These are phyloP conservation scores for Helicosporidium sp. DNA, from an alignment of 139 green algal genomes.

Conservation along the genomic window DNA sequence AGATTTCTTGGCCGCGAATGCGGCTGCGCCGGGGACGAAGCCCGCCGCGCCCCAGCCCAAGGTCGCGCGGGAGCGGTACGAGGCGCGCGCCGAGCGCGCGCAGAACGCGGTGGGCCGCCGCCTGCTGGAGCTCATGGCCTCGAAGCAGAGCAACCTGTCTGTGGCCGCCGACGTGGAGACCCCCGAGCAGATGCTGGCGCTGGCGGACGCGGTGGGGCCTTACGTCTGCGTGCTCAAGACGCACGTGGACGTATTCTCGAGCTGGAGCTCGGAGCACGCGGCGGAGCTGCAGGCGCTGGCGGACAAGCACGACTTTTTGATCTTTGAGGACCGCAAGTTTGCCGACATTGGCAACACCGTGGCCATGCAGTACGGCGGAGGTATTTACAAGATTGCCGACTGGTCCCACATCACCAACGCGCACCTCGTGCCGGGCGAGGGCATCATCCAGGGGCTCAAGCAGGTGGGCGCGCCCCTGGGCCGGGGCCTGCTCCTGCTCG, in stretches of 20 bases:
- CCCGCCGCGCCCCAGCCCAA: conserved; percentile 15
- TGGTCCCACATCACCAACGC: conserved; percentile 96
- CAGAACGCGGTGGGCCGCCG: conserved; percentile 42
- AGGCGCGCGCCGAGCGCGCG: conserved; percentile 41
- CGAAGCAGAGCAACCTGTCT: conserved; percentile 88
- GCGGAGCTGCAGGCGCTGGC: conserved; percentile 42
- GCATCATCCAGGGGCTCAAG: conserved; percentile 94
- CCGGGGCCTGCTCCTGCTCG: conserved; percentile 57
- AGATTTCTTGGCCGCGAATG: conserved; percentile 75
- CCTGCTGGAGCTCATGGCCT: conserved; percentile 76
- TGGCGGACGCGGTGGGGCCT: conserved; percentile 77
- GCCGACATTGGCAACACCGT: conserved; percentile 99
- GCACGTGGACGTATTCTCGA: conserved; percentile 85
- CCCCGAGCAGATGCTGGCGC: conserved; percentile 62
- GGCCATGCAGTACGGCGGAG: conserved; percentile 60
- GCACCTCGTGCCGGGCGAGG: conserved; percentile 77
- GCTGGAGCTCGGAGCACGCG: conserved; percentile 26
- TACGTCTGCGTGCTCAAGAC: conserved; percentile 97
- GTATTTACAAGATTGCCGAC: conserved; percentile 80
- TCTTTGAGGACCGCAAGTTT: conserved; percentile 99
- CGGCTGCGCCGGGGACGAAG: conserved; percentile 7
- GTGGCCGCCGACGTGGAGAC: conserved; percentile 87
- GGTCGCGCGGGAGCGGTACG: conserved; percentile 44
- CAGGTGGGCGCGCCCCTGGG: conserved; percentile 22
- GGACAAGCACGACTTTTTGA: conserved; percentile 88